Percentiles rank a stretch among this genome's conserved stretches.
These are phyloP conservation scores for Mycosarcoma mackinlayi DNA, from an alignment of 1,284 basidiomycete genomes.

Conservation along the genomic window DNA sequence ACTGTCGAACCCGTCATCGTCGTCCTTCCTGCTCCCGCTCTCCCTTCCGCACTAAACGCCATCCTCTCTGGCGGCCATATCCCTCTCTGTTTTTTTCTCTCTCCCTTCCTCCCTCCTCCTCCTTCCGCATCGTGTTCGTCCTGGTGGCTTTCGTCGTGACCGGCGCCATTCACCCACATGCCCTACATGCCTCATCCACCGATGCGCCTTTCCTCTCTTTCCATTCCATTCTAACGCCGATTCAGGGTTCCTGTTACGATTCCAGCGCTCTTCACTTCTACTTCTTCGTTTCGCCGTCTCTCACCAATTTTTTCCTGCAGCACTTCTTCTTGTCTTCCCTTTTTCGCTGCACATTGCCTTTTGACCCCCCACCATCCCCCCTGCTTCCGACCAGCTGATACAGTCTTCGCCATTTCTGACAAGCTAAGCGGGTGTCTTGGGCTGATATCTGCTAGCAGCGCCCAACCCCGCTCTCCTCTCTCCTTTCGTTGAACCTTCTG, in stretches of 20 bases:
- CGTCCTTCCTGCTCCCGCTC: conserved; percentile 3
- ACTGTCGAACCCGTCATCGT: conserved; percentile 15
- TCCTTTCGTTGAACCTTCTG: no score
- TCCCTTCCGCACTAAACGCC: not conserved
- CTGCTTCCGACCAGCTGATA: no score
- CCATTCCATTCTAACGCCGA: conserved; percentile 3
- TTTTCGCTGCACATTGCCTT: no score
- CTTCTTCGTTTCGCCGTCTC: conserved; percentile 1
- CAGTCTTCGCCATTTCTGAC: no score
- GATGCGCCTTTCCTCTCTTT: not conserved
- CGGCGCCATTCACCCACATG: conserved; percentile 6
- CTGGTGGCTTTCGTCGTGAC: not conserved
- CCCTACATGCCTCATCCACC: conserved; percentile 9
- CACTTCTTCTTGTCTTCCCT: not conserved
- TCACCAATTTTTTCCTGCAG: no score
- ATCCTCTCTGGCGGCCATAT: not conserved
- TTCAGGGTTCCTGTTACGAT: conserved; percentile 3
- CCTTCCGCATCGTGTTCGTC: no score
- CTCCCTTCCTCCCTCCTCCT: conserved; percentile 2
- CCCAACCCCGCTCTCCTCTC: no score
- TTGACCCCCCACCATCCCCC: no score
- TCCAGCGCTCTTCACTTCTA: not conserved
- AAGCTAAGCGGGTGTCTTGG: no score
- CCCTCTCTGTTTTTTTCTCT: not conserved
- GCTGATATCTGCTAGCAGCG: no score